Base-by-base conservation (phyloP, 345 rosid species). In the Tarenaya hassleriana region DNA sequence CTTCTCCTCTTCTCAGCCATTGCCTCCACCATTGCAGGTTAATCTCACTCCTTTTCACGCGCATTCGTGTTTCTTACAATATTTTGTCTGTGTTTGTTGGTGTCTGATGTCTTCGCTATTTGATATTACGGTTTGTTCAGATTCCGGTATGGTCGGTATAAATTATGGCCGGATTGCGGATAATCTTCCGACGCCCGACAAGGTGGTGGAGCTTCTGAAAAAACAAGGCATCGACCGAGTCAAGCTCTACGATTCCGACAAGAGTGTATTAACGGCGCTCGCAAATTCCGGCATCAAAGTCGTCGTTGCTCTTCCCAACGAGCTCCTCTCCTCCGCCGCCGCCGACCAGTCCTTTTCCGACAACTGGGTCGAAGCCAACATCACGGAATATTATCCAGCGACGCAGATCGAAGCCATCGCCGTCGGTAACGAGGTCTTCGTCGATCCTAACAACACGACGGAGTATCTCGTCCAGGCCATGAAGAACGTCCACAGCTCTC, bases 351-450 rank as follows among this genome's bases (percentile, higher is more conserved):
- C 79, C 8, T 88, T 75, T 67, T 50, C 95, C 8, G 98, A 92
- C 71, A 51, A 29, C 4, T 92, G 98, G 98, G 94, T 92, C 10
- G 72, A 83, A 51, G 47, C 76, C 40, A 88, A 75, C 68, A 64
- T 92, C 16, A 55, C 73, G 14, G 66, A 74, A 1, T 80, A 72
- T 73, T 63, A 69, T 29, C 97, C 94, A 0, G 59, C 73, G 14
- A 81, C 95, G 12, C 41, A 68, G 27, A 83, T 92, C 35, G 88
- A 77, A 73, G 86, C 94, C 32, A 74, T 92, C 45, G 90, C 95
- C 1, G 84, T 92, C 0, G 98, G 98, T 0, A 92, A 92, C 50
- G 98, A 92, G 57, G 94, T 88, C 1, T 88, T 92, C 51, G 96
- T 66, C 38, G 96, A 81, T 56, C 82, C 87, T 0, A 73, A 69